phyloP scores from a whole-genome alignment of 495 filamentous ascomycete species.

The Tuber magnatum region DNA sequence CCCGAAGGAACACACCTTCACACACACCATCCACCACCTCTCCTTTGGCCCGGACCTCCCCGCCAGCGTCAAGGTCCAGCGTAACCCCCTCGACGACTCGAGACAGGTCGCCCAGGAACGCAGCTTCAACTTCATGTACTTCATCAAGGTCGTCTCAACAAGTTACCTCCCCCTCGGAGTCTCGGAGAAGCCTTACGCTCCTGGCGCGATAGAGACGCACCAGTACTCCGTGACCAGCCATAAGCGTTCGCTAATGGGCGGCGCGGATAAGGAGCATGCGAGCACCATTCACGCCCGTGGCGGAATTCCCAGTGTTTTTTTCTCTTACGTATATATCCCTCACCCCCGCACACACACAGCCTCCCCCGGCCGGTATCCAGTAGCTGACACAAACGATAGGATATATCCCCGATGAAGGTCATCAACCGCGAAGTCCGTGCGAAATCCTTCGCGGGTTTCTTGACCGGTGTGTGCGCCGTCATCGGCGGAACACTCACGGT shows the following conservation, averaged over 20 bases:
- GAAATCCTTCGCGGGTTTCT: conserved; percentile 81
- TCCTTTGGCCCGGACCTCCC: conserved; percentile 91
- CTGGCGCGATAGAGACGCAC: conserved; percentile 71
- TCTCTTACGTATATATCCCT: conserved; percentile 68
- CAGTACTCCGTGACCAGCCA: conserved; percentile 97
- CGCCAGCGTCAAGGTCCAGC: conserved; percentile 43
- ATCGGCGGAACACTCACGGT: conserved; percentile 94
- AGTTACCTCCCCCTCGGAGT: conserved; percentile 71
- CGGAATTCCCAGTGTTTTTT: conserved; percentile 96
- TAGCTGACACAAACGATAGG: conserved; percentile 46
- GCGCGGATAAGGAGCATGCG: conserved; percentile 72
- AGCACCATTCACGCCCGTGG: conserved; percentile 80
- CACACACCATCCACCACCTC: conserved; percentile 80
- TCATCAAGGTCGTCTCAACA: conserved; percentile 94
- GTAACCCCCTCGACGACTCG: conserved; percentile 84
- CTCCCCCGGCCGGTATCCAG: neutral
- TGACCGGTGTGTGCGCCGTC: conserved; percentile 88
- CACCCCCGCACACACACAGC: neutral
- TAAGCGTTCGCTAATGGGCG: conserved; percentile 74
- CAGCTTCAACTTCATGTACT: conserved; percentile 97
- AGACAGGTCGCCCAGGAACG: conserved; percentile 69
- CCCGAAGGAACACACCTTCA: conserved; percentile 71
- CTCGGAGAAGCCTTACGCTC: conserved; percentile 45
- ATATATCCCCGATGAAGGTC: conserved; percentile 99
- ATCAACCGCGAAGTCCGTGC: conserved; percentile 86